phyloP scores from a whole-genome alignment of 768 basidiomycete genomes.

The Lactifluus pinguis region DNA sequence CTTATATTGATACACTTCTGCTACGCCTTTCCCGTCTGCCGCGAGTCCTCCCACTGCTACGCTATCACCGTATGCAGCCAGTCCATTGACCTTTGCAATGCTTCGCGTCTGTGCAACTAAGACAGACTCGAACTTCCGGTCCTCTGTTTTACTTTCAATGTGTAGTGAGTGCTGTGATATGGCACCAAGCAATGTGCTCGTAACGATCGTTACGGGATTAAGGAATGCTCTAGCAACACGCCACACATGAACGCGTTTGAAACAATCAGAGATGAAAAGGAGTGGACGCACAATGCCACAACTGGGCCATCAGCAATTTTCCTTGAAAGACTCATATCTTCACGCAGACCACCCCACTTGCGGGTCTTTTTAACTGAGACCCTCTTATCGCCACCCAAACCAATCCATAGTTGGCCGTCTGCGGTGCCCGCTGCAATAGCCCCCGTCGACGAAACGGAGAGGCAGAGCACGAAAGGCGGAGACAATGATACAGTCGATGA shows the following conservation, averaged over 20 bases:
- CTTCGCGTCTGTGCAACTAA: constrained; percentile 38
- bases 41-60: constrained; percentile 57
- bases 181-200: constrained; percentile 55
- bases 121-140: constrained; percentile 33
- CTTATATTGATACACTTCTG: constrained; percentile 22
- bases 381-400: constrained; percentile 55
- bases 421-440: constrained; percentile 64
- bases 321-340: constrained; percentile 34
- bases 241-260: background rate
- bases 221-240: constrained; percentile 26
- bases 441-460: constrained; percentile 49
- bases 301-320: constrained; percentile 67
- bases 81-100: constrained; percentile 57
- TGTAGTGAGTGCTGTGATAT: constrained; percentile 42
- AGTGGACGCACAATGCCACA: constrained; percentile 48
- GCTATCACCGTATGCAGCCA: constrained; percentile 39
- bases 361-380: constrained; percentile 37
- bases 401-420: constrained; percentile 64
- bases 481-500: constrained; percentile 49
- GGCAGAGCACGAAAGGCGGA: constrained; percentile 65
- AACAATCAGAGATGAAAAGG: background rate
- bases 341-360: constrained; percentile 65
- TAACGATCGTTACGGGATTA: constrained; percentile 36
- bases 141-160: constrained; percentile 30
- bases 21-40: constrained; percentile 46